These are phyloP conservation scores for Blastobotrys chiropterorum DNA, from an alignment of 805 yeast species.

Conservation along the genomic window DNA sequence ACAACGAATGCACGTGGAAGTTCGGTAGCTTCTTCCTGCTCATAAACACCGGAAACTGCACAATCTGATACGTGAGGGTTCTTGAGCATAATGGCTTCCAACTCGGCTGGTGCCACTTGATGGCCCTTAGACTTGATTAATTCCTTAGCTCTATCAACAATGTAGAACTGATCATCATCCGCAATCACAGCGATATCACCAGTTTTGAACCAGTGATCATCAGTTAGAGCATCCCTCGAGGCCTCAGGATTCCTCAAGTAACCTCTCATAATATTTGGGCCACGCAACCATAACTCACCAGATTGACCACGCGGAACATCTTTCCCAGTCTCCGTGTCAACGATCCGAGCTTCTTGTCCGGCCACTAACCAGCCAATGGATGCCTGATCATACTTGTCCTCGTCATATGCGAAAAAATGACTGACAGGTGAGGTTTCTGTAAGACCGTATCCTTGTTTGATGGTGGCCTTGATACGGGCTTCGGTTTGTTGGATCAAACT, in stretches of 20 bases:
- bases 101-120: slow-evolving; percentile 91
- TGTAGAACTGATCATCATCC: slow-evolving; percentile 28
- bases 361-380: slow-evolving; percentile 41
- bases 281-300: slow-evolving; percentile 54
- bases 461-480: slow-evolving; percentile 18
- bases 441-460: slow-evolving; percentile 21
- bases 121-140: slow-evolving; percentile 70
- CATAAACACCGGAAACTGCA: slow-evolving; percentile 73
- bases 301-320: slow-evolving; percentile 43
- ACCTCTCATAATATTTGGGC: slow-evolving; percentile 48
- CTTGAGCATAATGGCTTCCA: slow-evolving; percentile 74
- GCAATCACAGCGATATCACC: slow-evolving; percentile 48
- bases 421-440: slow-evolving; percentile 59
- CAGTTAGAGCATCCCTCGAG: slow-evolving; percentile 39
- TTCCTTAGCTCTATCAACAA: slow-evolving; percentile 61
- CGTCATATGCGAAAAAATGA: slow-evolving; percentile 34
- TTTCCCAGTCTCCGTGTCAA: slow-evolving; percentile 31
- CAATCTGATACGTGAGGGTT: slow-evolving; percentile 77
- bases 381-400: slow-evolving; percentile 38
- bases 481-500: slow-evolving; percentile 11
- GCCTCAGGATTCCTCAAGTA: slow-evolving; percentile 47
- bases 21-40: slow-evolving; percentile 78
- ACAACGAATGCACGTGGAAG: slow-evolving; percentile 36
- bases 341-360: slow-evolving; percentile 45
- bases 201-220: slow-evolving; percentile 51